A percentile compares a stretch with the other conserved stretches of the same genome.
Conservation (phyloP, 345 rosid species). For the Hirschfeldia incana region DNA sequence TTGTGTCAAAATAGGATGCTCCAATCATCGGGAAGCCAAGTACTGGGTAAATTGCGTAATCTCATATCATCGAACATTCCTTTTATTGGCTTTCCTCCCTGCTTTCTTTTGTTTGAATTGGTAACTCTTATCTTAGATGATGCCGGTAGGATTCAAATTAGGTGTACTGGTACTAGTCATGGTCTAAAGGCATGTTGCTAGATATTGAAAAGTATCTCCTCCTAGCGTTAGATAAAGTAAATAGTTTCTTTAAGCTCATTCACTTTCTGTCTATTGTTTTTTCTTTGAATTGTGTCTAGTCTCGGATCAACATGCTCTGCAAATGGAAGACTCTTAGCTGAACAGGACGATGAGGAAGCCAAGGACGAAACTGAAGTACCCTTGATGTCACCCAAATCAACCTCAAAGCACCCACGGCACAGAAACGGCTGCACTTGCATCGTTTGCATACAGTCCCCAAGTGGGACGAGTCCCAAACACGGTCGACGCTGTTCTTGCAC, state of each 20-base stretch:
- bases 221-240: slow-evolving; percentile 5
- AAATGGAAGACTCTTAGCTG: slow-evolving; percentile 54
- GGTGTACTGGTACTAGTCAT: slow-evolving; percentile 18
- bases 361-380: slow-evolving; percentile 69
- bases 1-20: slow-evolving; percentile 63
- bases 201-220: slow-evolving; percentile 14
- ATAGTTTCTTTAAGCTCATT: slow-evolving; percentile 5
- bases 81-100: slow-evolving; percentile 10
- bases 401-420: slow-evolving; percentile 93
- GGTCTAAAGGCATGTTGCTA: slow-evolving; percentile 11
- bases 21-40: slow-evolving; percentile 90
- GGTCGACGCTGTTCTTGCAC: slow-evolving; percentile 73
- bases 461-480: slow-evolving; percentile 89
- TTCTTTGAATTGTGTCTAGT: slow-evolving; percentile 23
- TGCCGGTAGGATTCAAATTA: background rate
- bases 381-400: slow-evolving; percentile 64
- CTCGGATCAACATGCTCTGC: slow-evolving; percentile 63
- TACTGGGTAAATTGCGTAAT: slow-evolving; percentile 60
- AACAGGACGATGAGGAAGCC: slow-evolving; percentile 51
- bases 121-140: slow-evolving; percentile 1
- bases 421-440: slow-evolving; percentile 92
- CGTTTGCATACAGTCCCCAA: slow-evolving; percentile 92
- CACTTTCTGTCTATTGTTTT: slow-evolving; percentile 3
- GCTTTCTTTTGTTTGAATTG: slow-evolving; percentile 19
- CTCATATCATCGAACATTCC: background rate